These are phyloP conservation scores for Claviceps capensis DNA, from an alignment of 2,329 filamentous ascomycete species.

Conservation along the genomic window DNA sequence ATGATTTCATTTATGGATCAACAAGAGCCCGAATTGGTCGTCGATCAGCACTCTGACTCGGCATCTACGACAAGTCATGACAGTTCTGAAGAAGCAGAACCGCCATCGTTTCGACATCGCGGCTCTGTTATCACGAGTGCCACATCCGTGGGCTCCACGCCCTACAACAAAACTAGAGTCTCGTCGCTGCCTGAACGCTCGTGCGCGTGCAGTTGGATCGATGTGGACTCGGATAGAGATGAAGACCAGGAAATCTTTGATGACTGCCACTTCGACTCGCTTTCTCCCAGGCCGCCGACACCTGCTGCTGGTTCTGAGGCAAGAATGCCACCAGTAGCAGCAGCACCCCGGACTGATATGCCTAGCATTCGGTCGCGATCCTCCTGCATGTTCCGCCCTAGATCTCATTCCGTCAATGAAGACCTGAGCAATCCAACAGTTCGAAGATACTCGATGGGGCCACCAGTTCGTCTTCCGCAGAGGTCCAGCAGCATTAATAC, in stretches of 20 bases:
- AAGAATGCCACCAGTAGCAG: not conserved
- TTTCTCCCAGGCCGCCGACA: constrained; percentile 20
- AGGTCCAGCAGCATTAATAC: not conserved
- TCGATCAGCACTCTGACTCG: constrained; percentile 18
- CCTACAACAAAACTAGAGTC: constrained; percentile 11
- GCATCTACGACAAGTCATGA: constrained; percentile 18
- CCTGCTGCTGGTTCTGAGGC: constrained; percentile 12
- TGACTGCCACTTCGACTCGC: constrained; percentile 5
- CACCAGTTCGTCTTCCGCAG: constrained; percentile 10
- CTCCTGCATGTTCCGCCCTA: constrained; percentile 8
- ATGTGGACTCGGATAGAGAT: constrained; percentile 22
- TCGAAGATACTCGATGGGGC: constrained; percentile 7
- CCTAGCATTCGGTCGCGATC: constrained; percentile 1
- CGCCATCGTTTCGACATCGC: constrained; percentile 19
- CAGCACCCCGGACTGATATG: not conserved
- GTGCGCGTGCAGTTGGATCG: constrained; percentile 23
- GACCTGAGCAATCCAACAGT: not conserved
- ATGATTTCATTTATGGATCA: constrained; percentile 21
- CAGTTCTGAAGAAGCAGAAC: constrained; percentile 18
- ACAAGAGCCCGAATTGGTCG: constrained; percentile 8
- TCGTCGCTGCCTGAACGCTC: constrained; percentile 9
- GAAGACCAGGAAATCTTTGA: constrained; percentile 7
- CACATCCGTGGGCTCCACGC: constrained; percentile 21
- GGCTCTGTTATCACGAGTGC: constrained; percentile 23
- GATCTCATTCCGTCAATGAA: constrained; percentile 13